Evolutionary conservation across 306 rosid species (phyloP).

Genomic region (Gastrolobium bilobum): DNA sequence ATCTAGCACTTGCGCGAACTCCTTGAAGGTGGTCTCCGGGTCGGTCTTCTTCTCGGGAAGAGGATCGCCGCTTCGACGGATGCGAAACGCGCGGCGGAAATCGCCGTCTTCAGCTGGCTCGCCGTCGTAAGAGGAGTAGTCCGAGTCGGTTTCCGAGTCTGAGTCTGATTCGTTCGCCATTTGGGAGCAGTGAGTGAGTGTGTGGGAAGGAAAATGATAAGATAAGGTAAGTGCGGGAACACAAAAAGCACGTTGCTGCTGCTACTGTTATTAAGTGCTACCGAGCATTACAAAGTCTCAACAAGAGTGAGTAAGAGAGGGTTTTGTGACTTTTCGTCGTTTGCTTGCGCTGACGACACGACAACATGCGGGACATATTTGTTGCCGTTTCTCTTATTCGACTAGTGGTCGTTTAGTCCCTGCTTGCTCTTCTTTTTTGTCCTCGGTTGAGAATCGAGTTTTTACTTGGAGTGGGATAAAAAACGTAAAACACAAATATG

Average conservation of each 20-base stretch:
- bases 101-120: background rate
- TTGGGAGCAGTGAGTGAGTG: background rate
- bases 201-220: background rate
- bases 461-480: too few species aligned
- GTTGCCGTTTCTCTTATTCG: too few species aligned
- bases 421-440: too few species aligned
- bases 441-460: too few species aligned
- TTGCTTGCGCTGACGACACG: too few species aligned
- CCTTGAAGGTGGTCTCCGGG: slow-evolving; percentile 33
- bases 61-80: background rate
- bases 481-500: too few species aligned
- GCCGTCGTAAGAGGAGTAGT: slow-evolving; percentile 9
- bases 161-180: slow-evolving; percentile 49
- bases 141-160: slow-evolving; percentile 19
- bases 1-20: slow-evolving; percentile 28
- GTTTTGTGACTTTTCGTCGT: background rate
- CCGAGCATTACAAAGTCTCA: background rate
- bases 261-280: background rate
- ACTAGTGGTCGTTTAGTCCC: too few species aligned
- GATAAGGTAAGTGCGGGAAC: slow-evolving; percentile 29
- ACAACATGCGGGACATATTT: too few species aligned
- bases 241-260: background rate
- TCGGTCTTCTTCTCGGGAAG: background rate
- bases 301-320: background rate
- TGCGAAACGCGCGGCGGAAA: background rate